phyloP scores from a whole-genome alignment of 495 filamentous ascomycete species.

The Podospora pseudopauciseta region DNA sequence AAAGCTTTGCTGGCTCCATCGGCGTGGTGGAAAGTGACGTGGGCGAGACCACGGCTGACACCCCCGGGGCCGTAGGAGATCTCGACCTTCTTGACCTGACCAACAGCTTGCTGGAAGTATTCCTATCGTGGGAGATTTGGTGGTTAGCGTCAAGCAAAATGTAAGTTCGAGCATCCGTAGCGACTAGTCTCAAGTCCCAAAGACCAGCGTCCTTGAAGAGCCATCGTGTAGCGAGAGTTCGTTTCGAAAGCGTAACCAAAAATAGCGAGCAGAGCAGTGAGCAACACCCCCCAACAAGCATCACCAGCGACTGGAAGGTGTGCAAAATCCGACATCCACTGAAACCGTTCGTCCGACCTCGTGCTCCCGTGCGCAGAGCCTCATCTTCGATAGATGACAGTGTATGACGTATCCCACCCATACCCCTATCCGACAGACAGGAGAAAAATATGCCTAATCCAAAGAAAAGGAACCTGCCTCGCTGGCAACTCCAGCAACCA shows the following conservation, averaged over 20 bases:
- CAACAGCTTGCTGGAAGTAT: slow-evolving; percentile 86
- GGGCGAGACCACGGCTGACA: slow-evolving; percentile 80
- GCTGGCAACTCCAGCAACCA: slow-evolving; percentile 8
- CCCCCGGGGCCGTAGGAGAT: slow-evolving; percentile 92
- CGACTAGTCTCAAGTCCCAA: slow-evolving; percentile 13
- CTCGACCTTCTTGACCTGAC: slow-evolving; percentile 80
- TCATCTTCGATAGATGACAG: slow-evolving; percentile 11
- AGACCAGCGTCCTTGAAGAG: slow-evolving; percentile 17
- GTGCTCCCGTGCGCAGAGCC: slow-evolving; percentile 10
- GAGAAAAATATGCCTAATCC: slow-evolving; percentile 2
- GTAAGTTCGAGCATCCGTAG: slow-evolving; percentile 18
- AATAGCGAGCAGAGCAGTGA: slow-evolving; percentile 40
- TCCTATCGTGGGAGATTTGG: slow-evolving; percentile 62
- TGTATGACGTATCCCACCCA: slow-evolving; percentile 16
- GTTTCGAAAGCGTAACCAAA: slow-evolving; percentile 11
- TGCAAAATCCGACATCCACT: slow-evolving; percentile 22
- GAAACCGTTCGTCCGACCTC: slow-evolving; percentile 21
- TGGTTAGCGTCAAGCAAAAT: slow-evolving; percentile 36
- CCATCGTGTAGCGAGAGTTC: not conserved
- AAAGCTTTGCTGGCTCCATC: slow-evolving; percentile 79
- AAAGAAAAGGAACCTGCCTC: not conserved
- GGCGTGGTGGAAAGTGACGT: slow-evolving; percentile 63
- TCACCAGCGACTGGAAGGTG: slow-evolving; percentile 31
- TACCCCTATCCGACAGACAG: slow-evolving; percentile 8
- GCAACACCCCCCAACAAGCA: slow-evolving; percentile 18